Evolutionary conservation across 352 stramenopile genomes (phyloP).

Genomic region (Stephanocyclus meneghinianus): DNA sequence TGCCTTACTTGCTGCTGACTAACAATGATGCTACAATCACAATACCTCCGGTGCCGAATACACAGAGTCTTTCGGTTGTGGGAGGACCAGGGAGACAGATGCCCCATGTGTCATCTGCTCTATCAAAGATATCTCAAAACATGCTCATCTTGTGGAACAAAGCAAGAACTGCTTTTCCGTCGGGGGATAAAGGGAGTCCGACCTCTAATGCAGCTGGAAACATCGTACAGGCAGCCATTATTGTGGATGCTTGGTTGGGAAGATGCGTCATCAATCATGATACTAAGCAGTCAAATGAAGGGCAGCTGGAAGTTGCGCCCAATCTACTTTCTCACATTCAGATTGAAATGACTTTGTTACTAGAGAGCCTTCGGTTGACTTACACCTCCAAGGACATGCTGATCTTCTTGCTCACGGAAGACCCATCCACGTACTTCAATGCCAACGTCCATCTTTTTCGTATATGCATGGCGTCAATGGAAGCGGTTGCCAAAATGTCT

Average conservation of each 20-base stretch:
- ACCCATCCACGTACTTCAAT: constrained; percentile 1
- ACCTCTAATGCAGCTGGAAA: constrained; percentile 4
- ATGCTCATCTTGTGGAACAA: constrained; percentile 40
- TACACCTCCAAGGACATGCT: background rate
- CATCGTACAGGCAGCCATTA: constrained; percentile 17
- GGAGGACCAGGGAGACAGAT: constrained; percentile 43
- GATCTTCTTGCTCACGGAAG: background rate
- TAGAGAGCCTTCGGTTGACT: constrained; percentile 14
- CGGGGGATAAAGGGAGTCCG: background rate
- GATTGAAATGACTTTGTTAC: constrained; percentile 37
- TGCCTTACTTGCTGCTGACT: constrained; percentile 5
- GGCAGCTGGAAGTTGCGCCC: constrained; percentile 22
- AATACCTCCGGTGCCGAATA: background rate
- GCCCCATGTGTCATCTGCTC: constrained; percentile 22
- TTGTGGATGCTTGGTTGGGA: constrained; percentile 48
- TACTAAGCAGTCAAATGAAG: constrained; percentile 48
- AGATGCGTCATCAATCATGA: constrained; percentile 52
- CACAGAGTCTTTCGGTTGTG: constrained; percentile 25
- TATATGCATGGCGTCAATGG: constrained; percentile 40
- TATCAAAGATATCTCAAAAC: constrained; percentile 40
- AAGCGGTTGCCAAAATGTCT: constrained; percentile 47
- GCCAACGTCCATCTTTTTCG: constrained; percentile 24
- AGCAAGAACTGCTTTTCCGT: constrained; percentile 19
- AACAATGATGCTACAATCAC: background rate
- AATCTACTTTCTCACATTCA: constrained; percentile 39